Evolutionary conservation across 1,284 basidiomycete species (phyloP).

Genomic region (Bjerkandera adusta): DNA sequence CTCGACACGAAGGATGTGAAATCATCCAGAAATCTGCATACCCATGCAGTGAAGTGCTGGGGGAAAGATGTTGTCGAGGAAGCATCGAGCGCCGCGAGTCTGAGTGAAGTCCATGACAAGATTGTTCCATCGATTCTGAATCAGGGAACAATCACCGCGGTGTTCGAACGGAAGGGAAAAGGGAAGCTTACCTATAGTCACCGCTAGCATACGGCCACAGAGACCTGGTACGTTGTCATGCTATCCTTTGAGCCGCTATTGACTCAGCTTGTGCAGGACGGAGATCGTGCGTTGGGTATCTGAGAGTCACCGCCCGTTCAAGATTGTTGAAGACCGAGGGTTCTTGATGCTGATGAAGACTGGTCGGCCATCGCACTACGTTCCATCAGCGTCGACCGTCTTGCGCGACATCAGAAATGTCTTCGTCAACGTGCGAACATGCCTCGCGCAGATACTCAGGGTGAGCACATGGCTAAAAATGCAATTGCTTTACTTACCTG

Average conservation of each 20-base stretch:
- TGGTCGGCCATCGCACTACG: conserved; percentile 18
- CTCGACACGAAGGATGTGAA: conserved; percentile 1
- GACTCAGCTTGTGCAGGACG: background rate
- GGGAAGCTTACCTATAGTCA: conserved; percentile 17
- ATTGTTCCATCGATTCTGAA: conserved; percentile 10
- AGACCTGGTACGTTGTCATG: conserved; percentile 22
- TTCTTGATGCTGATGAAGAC: conserved; percentile 24
- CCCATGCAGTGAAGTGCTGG: conserved; percentile 1
- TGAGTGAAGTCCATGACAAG: conserved; percentile 6
- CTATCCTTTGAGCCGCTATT: conserved; percentile 15
- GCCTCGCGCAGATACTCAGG: background rate
- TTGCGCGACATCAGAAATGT: conserved; percentile 15
- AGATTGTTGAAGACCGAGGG: conserved; percentile 17
- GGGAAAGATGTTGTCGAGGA: background rate
- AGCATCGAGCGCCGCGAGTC: background rate
- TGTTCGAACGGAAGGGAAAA: conserved; percentile 17
- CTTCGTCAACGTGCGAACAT: conserved; percentile 2
- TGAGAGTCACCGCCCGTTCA: conserved; percentile 19
- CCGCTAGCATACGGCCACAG: conserved; percentile 14
- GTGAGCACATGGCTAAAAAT: too few species aligned
- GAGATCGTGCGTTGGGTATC: conserved; percentile 18
- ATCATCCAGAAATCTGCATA: conserved; percentile 1
- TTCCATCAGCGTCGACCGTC: conserved; percentile 20
- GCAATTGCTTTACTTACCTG: too few species aligned
- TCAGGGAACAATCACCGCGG: conserved; percentile 19